These are phyloP conservation scores for Cytospora paraplurivora DNA, from an alignment of 2,329 filamentous ascomycete genomes.

Conservation along the genomic window DNA sequence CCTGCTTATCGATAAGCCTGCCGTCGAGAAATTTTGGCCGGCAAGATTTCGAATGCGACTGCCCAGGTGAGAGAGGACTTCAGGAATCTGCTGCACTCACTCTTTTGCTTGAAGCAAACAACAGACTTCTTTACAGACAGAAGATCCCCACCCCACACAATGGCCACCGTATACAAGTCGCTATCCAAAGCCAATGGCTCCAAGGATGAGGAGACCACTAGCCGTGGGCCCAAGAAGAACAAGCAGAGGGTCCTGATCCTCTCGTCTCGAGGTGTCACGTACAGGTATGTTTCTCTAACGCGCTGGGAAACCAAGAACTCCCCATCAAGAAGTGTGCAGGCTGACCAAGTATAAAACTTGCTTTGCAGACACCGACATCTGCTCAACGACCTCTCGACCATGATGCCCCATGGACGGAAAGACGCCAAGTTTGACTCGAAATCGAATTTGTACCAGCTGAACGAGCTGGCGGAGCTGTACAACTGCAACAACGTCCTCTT, in stretches of 20 bases:
- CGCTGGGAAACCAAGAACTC: neutral
- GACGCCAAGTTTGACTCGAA: conserved; percentile 98
- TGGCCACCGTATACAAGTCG: conserved; percentile 77
- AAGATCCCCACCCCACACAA: conserved; percentile 38
- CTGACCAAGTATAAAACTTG: conserved; percentile 6
- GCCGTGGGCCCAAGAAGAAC: conserved; percentile 59
- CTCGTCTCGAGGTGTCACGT: conserved; percentile 89
- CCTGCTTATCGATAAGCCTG: conserved; percentile 22
- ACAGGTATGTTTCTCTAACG: conserved; percentile 57
- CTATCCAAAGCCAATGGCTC: conserved; percentile 60
- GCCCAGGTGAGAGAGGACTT: neutral
- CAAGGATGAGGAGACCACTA: conserved; percentile 49
- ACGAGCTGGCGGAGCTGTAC: conserved; percentile 74
- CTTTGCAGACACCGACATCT: conserved; percentile 80
- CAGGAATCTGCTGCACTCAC: conserved; percentile 1
- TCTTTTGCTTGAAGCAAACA: neutral
- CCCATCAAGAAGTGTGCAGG: neutral
- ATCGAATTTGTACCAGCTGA: conserved; percentile 80
- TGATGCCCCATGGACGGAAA: conserved; percentile 90
- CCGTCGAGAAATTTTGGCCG: conserved; percentile 22
- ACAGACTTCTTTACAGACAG: neutral
- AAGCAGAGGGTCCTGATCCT: conserved; percentile 84
- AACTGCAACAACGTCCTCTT: conserved; percentile 91
- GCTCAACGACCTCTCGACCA: conserved; percentile 81
- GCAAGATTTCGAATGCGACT: conserved; percentile 11